Evolutionary conservation across 345 rosid genomes (phyloP).

Genomic region (Bruguiera gymnorhiza): DNA sequence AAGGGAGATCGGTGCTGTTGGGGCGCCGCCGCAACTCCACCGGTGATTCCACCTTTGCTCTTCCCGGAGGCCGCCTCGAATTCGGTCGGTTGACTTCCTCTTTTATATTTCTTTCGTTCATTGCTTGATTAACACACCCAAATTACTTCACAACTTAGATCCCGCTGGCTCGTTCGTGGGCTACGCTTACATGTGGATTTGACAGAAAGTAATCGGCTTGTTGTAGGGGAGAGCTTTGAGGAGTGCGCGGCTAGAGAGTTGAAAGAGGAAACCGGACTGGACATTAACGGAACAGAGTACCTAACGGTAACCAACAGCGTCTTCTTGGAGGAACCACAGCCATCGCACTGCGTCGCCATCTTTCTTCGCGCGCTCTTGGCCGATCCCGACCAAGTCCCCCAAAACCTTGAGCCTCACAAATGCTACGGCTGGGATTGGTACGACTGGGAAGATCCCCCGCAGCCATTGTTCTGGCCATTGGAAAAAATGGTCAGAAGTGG

Average conservation of each 20-base stretch:
- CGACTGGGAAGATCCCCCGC: slow-evolving; percentile 66
- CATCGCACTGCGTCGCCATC: slow-evolving; percentile 64
- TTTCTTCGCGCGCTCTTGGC: slow-evolving; percentile 47
- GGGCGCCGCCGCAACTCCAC: slow-evolving; percentile 68
- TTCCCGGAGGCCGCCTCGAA: slow-evolving; percentile 96
- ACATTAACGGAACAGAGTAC: slow-evolving; percentile 39
- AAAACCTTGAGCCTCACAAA: slow-evolving; percentile 65
- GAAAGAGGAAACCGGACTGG: slow-evolving; percentile 78
- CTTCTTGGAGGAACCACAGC: slow-evolving; percentile 48
- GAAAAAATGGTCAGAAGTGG: slow-evolving; percentile 56
- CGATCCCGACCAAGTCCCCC: slow-evolving; percentile 44
- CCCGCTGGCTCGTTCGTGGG: too few relatives aligned
- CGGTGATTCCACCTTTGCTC: slow-evolving; percentile 75
- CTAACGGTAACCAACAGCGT: slow-evolving; percentile 68
- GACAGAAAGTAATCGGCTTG: too few relatives aligned
- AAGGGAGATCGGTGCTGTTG: slow-evolving; percentile 57
- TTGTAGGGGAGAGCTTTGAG: slow-evolving; percentile 81
- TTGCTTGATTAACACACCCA: not conserved
- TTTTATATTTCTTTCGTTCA: slow-evolving; percentile 1
- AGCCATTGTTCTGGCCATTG: slow-evolving; percentile 72
- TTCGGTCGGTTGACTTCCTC: slow-evolving; percentile 48
- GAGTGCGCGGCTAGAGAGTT: slow-evolving; percentile 74
- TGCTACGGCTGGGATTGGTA: slow-evolving; percentile 85
- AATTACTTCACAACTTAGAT: too few relatives aligned
- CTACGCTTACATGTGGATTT: too few relatives aligned